These are phyloP conservation scores for Ricinus communis DNA, from an alignment of 345 rosid genomes.

Conservation along the genomic window DNA sequence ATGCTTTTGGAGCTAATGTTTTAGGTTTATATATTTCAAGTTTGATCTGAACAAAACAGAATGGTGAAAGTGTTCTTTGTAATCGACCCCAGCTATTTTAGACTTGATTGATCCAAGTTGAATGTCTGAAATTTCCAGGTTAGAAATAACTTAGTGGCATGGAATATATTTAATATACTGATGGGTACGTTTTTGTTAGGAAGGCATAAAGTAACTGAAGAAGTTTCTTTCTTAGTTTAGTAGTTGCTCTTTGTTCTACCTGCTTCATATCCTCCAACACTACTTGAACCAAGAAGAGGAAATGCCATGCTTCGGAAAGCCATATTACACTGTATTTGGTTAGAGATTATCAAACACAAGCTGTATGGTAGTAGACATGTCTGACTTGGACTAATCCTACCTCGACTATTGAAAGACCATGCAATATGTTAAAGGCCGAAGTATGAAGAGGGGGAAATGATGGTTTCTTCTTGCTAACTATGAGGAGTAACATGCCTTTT, in stretches of 20 bases:
- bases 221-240: too few relatives aligned
- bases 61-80: not conserved
- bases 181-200: too few relatives aligned
- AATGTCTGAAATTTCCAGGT: not conserved
- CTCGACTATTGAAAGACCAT: not conserved
- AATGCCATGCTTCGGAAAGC: not conserved
- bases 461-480: too few relatives aligned
- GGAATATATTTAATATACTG: too few relatives aligned
- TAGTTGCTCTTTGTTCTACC: too few relatives aligned
- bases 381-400: not conserved
- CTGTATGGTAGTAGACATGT: not conserved
- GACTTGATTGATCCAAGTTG: not conserved
- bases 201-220: too few relatives aligned
- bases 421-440: too few relatives aligned
- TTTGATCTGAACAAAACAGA: not conserved
- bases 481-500: too few relatives aligned
- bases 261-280: not conserved
- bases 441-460: too few relatives aligned
- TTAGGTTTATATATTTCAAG: not conserved
- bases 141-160: not conserved
- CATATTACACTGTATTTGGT: not conserved
- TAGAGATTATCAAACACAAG: not conserved
- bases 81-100: not conserved
- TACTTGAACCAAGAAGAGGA: conserved; percentile 6
- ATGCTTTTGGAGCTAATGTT: not conserved